Conservation (phyloP, 2,329 filamentous ascomycete genomes). For the Colletotrichum orchidophilum region DNA sequence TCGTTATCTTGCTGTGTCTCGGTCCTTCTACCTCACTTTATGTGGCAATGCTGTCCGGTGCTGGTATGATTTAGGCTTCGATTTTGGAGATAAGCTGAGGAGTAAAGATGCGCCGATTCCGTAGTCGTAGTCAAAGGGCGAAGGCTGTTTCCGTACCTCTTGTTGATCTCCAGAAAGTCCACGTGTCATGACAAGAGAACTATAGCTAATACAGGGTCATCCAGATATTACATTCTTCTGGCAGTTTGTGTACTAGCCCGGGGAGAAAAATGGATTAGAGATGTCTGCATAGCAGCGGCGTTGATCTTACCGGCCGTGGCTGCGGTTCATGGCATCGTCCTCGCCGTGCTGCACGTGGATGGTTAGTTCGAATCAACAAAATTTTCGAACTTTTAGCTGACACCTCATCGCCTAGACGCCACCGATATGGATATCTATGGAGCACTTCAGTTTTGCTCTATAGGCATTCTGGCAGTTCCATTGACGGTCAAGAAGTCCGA, state of each 20-base stretch:
- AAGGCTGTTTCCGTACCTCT: neutral
- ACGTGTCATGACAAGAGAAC: neutral
- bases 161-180: neutral
- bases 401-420: slow-evolving; percentile 54
- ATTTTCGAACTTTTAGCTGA: neutral
- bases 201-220: slow-evolving; percentile 1
- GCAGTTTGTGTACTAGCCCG: slow-evolving; percentile 70
- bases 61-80: neutral
- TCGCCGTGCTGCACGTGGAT: slow-evolving; percentile 66
- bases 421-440: slow-evolving; percentile 76
- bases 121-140: neutral
- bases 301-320: slow-evolving; percentile 71
- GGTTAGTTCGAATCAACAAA: slow-evolving; percentile 51
- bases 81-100: neutral
- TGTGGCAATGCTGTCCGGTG: neutral
- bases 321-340: slow-evolving; percentile 69
- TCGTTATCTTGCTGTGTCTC: neutral
- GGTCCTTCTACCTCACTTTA: neutral
- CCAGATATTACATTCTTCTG: slow-evolving; percentile 71
- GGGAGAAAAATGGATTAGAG: slow-evolving; percentile 68
- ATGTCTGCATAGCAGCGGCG: slow-evolving; percentile 70
- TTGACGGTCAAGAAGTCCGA: slow-evolving; percentile 68
- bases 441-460: slow-evolving; percentile 73
- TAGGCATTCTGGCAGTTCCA: slow-evolving; percentile 72
- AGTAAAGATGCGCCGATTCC: neutral